phyloP scores from a whole-genome alignment of 2,329 filamentous ascomycete genomes.

The Nannizziopsis barbatae region DNA sequence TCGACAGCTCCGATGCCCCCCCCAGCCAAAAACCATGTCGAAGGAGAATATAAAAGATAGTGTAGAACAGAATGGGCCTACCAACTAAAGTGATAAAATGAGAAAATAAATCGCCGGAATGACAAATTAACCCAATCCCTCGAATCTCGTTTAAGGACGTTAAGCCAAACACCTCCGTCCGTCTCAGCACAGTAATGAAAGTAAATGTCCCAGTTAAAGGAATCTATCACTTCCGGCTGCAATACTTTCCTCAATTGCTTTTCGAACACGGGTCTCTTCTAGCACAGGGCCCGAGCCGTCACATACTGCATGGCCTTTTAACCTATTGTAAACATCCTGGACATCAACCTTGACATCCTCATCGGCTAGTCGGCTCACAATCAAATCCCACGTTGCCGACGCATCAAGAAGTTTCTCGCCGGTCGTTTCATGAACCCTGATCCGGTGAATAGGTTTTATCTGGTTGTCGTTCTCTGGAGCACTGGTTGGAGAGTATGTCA shows the following conservation, averaged over 20 bases:
- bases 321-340: slow-evolving; percentile 62
- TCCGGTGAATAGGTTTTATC: slow-evolving; percentile 49
- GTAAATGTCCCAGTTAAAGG: slow-evolving; percentile 27
- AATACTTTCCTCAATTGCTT: slow-evolving; percentile 68
- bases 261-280: slow-evolving; percentile 59
- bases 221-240: slow-evolving; percentile 69
- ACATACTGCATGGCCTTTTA: slow-evolving; percentile 66
- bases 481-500: slow-evolving; percentile 61
- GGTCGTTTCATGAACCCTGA: slow-evolving; percentile 50
- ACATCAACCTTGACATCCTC: slow-evolving; percentile 70
- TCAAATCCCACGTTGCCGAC: slow-evolving; percentile 78
- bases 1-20: too few species aligned
- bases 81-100: too few species aligned
- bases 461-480: slow-evolving; percentile 14
- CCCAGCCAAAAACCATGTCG: too few species aligned
- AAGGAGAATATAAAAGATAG: too few species aligned
- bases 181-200: not conserved
- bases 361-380: slow-evolving; percentile 68
- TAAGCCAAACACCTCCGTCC: too few species aligned
- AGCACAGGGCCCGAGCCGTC: slow-evolving; percentile 85
- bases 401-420: slow-evolving; percentile 62
- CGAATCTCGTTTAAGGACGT: too few species aligned
- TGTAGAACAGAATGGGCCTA: too few species aligned
- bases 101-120: too few species aligned
- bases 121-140: too few species aligned